Conservation (phyloP, 78 protist species). For the Dictyostelium purpureum region DNA sequence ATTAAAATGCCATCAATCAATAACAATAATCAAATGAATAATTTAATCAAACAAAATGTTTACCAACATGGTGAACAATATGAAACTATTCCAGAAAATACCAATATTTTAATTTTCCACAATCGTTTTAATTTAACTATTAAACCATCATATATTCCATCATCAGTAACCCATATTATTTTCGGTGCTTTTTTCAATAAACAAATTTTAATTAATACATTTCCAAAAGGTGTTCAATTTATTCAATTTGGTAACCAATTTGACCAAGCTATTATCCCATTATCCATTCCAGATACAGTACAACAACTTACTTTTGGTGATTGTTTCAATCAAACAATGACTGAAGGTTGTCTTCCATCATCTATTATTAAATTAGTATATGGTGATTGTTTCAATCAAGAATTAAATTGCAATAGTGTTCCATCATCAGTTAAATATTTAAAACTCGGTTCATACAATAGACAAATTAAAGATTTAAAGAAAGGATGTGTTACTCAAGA, state of each 20-base stretch:
- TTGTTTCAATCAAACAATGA: neutral
- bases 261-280: neutral
- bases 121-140: neutral
- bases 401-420: neutral
- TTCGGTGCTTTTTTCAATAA: neutral
- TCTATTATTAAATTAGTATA: slow-evolving; percentile 2
- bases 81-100: neutral
- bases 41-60: neutral
- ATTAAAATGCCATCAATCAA: neutral
- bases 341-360: neutral
- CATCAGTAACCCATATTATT: neutral
- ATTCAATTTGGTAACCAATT: neutral
- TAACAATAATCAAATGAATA: neutral
- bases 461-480: neutral
- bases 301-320: neutral
- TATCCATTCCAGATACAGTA: neutral
- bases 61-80: neutral
- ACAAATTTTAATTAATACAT: neutral
- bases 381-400: neutral
- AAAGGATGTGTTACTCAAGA: neutral
- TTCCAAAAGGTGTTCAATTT: neutral
- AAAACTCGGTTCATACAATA: neutral
- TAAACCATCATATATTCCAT: neutral
- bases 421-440: slow-evolving; percentile 14
- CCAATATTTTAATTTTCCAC: neutral